Conservation (phyloP, 106 monocot genomes). For the Gastrodia elata region DNA sequence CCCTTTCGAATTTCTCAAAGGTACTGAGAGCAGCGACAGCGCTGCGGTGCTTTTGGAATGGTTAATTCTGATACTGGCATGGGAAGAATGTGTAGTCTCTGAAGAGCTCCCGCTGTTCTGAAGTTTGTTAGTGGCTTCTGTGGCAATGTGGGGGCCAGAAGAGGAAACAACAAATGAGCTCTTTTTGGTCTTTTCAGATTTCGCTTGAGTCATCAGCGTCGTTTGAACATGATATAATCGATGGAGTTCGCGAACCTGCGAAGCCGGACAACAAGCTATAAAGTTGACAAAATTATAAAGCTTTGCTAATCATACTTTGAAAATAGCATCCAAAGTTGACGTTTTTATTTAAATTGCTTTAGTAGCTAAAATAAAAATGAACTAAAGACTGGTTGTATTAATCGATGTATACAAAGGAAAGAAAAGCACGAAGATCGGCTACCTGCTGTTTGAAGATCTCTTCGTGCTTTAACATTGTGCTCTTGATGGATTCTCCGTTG, state of each 20-base stretch:
- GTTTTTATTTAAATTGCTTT: not conserved
- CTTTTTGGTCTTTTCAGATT: constrained; percentile 11
- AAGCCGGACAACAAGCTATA: too few species aligned
- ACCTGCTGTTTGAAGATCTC: constrained; percentile 61
- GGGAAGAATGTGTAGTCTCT: constrained; percentile 24
- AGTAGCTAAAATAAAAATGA: not conserved
- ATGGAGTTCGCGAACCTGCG: constrained; percentile 55
- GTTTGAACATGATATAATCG: constrained; percentile 50
- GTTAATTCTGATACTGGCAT: constrained; percentile 1
- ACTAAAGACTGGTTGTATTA: not conserved
- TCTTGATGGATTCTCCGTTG: constrained; percentile 29
- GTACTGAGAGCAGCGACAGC: constrained; percentile 1
- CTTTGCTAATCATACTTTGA: not conserved
- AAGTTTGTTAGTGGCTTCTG: constrained; percentile 14
- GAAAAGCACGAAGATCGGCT: not conserved
- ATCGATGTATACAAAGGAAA: not conserved
- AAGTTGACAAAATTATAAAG: not conserved
- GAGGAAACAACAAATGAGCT: not conserved
- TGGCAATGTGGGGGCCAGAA: not conserved
- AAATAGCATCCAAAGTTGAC: not conserved
- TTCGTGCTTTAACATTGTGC: constrained; percentile 52
- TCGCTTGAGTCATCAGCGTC: constrained; percentile 29
- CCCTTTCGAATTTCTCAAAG: not conserved
- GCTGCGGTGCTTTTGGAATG: constrained; percentile 3
- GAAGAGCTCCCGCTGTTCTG: constrained; percentile 22